These are phyloP conservation scores for Echria macrotheca DNA, from an alignment of 495 filamentous ascomycete species.

Conservation along the genomic window DNA sequence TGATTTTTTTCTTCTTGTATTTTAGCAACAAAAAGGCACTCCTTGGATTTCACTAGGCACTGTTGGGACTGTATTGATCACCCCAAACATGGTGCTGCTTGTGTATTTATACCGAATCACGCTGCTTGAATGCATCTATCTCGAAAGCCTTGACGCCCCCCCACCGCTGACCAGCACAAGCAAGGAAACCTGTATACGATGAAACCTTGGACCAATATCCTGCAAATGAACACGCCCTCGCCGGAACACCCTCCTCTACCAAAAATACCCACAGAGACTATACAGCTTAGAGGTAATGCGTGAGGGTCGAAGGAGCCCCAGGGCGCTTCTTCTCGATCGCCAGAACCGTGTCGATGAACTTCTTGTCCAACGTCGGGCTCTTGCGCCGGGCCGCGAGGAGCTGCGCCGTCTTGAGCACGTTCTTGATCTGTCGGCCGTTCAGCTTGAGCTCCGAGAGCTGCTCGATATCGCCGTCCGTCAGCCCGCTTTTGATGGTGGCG, in stretches of 20 bases:
- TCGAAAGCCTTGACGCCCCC: no score
- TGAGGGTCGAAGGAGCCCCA: slow-evolving; percentile 20
- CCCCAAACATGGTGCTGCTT: no score
- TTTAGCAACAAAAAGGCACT: no score
- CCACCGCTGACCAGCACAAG: no score
- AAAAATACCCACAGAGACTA: neutral
- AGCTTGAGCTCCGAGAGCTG: slow-evolving; percentile 34
- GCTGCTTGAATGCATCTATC: no score
- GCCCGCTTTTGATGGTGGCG: slow-evolving; percentile 18
- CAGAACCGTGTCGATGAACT: slow-evolving; percentile 27
- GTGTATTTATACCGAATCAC: no score
- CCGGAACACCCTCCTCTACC: no score
- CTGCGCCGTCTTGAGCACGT: slow-evolving; percentile 45
- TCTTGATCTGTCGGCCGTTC: slow-evolving; percentile 48
- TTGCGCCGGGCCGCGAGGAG: slow-evolving; percentile 28
- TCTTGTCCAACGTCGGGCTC: slow-evolving; percentile 23
- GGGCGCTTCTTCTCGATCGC: slow-evolving; percentile 29
- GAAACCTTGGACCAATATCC: no score
- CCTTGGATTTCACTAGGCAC: no score
- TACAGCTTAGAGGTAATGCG: slow-evolving; percentile 21
- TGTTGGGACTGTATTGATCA: no score
- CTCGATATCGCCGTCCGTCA: slow-evolving; percentile 24
- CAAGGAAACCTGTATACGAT: no score
- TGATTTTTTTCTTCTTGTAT: neutral
- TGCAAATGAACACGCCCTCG: no score